Evolutionary conservation across 257 asterid species (phyloP), one percentile per base, ranked within the genome.

Genomic region (Solanum bukasovii): DNA sequence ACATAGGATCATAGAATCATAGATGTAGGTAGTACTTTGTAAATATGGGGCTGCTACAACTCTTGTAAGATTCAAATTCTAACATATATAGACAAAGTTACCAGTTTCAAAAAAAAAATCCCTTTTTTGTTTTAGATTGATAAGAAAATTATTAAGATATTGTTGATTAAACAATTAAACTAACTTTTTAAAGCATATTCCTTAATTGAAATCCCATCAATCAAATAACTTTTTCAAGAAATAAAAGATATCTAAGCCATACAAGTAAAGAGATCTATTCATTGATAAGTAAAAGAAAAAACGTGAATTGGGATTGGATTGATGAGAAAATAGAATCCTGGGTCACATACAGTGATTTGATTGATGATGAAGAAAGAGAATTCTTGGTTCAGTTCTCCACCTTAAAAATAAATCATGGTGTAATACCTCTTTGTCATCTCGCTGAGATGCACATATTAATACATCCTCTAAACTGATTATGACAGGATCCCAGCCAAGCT

Each of bases 401-500:
- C 27, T 61, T 21, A 67, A 79, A 40, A 29, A 61, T 20, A 59
- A 44, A 44, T 33, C 38, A 87, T 84, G 68, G 63, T 81, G 84
- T 18, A 82, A 23, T 91, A 96, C 99, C 97, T 97, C 99, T 84
- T 88, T 89, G 92, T 97, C 97, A 89, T 94, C 97, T 38, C 99
- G 93, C 73, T 92, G 96, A 88, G 95, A 91, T 83, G 95, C 95
- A 88, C 96, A 94, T 68, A 96, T 90, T 87, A 92, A 92, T 70
- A 96, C 94, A 85, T 96, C 98, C 93, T 97, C 99, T 91, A 97
- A 92, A 85, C 92, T 92, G 91, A 97, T 94, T 77, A 95, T 94
- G 42, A 97, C 90, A 12, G 99, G 99, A 72, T 96, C 99, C 99
- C 99, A 96, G 38, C 99, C 99, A 70, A 97, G 98, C 92, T 97